Conservation (phyloP, 352 stramenopile species). For the Saprolegnia diclina region DNA sequence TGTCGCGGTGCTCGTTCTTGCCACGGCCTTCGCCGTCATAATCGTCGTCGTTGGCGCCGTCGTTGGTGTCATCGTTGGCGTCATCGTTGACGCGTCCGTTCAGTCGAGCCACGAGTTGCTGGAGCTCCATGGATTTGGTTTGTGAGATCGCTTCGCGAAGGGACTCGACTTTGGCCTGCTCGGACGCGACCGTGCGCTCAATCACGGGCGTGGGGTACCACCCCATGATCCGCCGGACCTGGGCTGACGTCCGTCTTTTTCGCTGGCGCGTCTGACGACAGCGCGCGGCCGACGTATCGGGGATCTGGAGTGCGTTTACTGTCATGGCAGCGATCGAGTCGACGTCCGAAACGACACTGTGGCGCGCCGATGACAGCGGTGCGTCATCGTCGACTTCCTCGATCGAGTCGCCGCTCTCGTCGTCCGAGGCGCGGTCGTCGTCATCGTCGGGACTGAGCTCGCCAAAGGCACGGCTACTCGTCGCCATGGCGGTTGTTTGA, state of each 20-base stretch:
- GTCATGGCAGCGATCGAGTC: not conserved
- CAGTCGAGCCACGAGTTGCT: not conserved
- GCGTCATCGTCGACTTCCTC: not conserved
- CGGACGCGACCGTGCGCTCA: not conserved
- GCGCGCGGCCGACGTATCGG: not conserved
- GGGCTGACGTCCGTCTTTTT: slow-evolving; percentile 3
- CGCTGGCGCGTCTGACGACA: not conserved
- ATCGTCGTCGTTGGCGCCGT: not conserved
- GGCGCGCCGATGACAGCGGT: not conserved
- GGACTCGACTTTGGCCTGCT: not conserved
- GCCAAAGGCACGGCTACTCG: too few relatives aligned
- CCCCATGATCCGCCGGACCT: slow-evolving; percentile 21
- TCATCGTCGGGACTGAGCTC: not conserved
- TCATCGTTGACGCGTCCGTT: not conserved
- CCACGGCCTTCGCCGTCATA: too few relatives aligned
- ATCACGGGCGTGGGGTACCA: slow-evolving; percentile 10
- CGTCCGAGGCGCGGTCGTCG: not conserved
- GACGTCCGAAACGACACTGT: not conserved
- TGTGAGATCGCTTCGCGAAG: not conserved
- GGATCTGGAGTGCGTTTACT: not conserved
- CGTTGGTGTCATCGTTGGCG: not conserved
- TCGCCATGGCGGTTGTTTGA: too few relatives aligned
- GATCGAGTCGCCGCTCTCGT: not conserved
- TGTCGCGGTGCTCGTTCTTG: too few relatives aligned
- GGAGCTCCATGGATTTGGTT: not conserved